Base-by-base conservation (phyloP, 306 rosid species). In the Ziziphus jujuba region DNA sequence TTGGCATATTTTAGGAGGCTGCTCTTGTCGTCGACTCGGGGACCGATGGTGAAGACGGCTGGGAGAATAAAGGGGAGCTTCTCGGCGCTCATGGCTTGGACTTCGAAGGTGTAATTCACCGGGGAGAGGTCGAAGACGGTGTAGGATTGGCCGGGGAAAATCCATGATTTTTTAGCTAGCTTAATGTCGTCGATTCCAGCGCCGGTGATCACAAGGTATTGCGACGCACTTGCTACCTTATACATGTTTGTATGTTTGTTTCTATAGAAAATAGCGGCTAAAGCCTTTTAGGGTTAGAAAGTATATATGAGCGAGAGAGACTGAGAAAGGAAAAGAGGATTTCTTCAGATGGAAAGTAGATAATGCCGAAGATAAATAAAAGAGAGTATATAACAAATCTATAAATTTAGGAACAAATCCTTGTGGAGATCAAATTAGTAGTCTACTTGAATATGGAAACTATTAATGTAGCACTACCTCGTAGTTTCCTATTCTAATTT, bases 41-140 rank as follows among this genome's bases (percentile, higher is more conserved):
- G 88, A 4, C 90, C 91, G 7, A 89, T 78, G 6, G 92, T 89
- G 82, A 89, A 89, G n/a, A 86, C 88, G 0, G 89, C 80, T 0
- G 87, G 96, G 44, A 89, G 87, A 12, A 82, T 0, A 54, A 89
- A 89, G 23, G 92, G 90, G 6, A 89, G 90, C 74, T 86, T 86
- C 65, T 89, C 88, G 17, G 84, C 84, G 48, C 87, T 84, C 92
- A 84, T 89, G 20, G 96, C 92, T 55, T 89, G 88, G 12, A 89
- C 88, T n/a, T 84, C 77, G 73, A 86, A 89, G 15, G 90, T 84
- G 81, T 86, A 89, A 71, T 89, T 89, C 4, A 82, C 88, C 0
- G 96, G 88, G 3, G 92, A 80, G 5, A 89, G 59, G 73, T 86
- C 92, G 59, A 86, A 67, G 16, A 44, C 8, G 11, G 67, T 49